Evolutionary conservation across 2,329 filamentous ascomycete species (phyloP), one percentile per base, ranked within the genome.

Genomic region (Cryphonectria nitschkei): DNA sequence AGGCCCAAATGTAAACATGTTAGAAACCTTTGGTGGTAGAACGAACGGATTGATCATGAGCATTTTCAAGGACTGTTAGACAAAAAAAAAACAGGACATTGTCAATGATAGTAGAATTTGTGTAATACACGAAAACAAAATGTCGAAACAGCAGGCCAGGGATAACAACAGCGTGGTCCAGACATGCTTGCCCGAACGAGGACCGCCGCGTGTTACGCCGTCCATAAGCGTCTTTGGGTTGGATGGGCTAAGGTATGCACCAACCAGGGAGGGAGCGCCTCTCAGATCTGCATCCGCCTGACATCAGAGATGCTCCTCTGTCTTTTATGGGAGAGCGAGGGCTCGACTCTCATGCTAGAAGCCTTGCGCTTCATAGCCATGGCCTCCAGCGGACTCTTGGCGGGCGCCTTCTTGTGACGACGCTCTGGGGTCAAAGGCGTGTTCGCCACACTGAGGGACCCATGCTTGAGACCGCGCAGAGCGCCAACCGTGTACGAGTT

Each of bases 381-480:
- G 2, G 80, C 78, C 39, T 85, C 84, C 13, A 88, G 81, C 29
- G 87, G 86, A 75, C 86, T 88, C 72, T 84, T 84, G 52, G 81
- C 77, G 50, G 82, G 74, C 56, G 80, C 79, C 70, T 81, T 83
- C 80, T 87, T 89, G 58, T 86, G 86, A 72, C 89, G 87, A 66
- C 90, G 87, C 64, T 88, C 83, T 1, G 91, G 91, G 3, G 91
- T 92, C 72, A 93, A 86, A n/a, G 90, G 90, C 2, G 88, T 86
- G 54, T 88, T 88, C 54, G 89, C 90, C 46, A 89, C 90, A 70
- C 87, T 86, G 74, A 92, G 86, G 70, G 90, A 87, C 74, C 90
- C 90, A 68, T 87, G 86, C 77, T 90, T 89, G 77, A 92, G 87
- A 65, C 89, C 89, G 69, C 86, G 85, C 60, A 91, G 82, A 2